Conservation (phyloP, 805 yeast species). For the Yarrowia sp. region DNA sequence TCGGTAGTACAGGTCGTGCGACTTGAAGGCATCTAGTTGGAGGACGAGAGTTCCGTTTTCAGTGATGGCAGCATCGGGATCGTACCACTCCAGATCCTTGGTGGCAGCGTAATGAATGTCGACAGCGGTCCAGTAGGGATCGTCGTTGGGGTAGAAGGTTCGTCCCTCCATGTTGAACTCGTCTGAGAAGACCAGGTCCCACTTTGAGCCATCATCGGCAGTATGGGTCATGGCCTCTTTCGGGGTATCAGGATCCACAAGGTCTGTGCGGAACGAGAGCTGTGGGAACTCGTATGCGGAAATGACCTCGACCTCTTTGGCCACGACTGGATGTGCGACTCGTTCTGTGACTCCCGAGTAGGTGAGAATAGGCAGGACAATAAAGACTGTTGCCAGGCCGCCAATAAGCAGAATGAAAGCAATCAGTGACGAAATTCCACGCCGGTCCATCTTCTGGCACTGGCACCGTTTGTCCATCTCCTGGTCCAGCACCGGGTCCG, state of each 20-base stretch:
- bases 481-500: constrained; percentile 92
- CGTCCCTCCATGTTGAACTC: constrained; percentile 89
- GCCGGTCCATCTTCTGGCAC: constrained; percentile 36
- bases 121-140: constrained; percentile 85
- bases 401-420: constrained; percentile 51
- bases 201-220: constrained; percentile 57
- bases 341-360: constrained; percentile 68
- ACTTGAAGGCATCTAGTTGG: constrained; percentile 75
- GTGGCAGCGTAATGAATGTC: constrained; percentile 86
- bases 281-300: constrained; percentile 56
- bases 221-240: constrained; percentile 46
- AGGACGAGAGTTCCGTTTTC: constrained; percentile 64
- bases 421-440: constrained; percentile 38
- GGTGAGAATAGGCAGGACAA: constrained; percentile 79
- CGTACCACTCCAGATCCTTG: constrained; percentile 89
- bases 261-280: constrained; percentile 57
- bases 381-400: constrained; percentile 65
- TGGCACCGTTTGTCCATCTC: constrained; percentile 53
- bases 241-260: constrained; percentile 75
- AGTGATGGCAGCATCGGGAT: constrained; percentile 84
- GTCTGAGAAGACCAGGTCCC: constrained; percentile 83
- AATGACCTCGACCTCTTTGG: constrained; percentile 39
- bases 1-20: constrained; percentile 76
- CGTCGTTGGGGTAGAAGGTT: constrained; percentile 86
- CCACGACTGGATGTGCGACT: constrained; percentile 29